Evolutionary conservation across 352 stramenopile species (phyloP).

Genomic region (Stramenopiles sp.): DNA sequence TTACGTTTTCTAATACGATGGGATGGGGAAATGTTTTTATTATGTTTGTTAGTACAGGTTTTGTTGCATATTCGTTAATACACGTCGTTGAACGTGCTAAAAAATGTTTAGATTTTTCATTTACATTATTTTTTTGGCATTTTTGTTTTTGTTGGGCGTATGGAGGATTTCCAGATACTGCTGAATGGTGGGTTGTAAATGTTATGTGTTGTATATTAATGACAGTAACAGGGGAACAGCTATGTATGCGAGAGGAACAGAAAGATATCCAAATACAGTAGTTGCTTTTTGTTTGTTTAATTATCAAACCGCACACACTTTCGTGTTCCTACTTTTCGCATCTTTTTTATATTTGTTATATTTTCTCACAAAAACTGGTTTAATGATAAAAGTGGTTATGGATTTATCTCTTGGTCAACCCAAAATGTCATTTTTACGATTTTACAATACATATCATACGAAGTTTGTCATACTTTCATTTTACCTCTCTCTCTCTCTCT

Average conservation of each 20-base stretch:
- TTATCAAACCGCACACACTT: no score
- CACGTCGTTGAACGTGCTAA: background rate
- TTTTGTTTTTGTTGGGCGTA: background rate
- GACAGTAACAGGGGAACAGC: background rate
- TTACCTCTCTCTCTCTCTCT: no score
- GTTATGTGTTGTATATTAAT: background rate
- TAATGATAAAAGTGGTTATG: no score
- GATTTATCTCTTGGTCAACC: no score
- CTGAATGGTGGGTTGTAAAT: background rate
- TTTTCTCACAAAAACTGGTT: no score
- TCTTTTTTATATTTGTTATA: no score
- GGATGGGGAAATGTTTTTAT: background rate
- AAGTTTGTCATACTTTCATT: no score
- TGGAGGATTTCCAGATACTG: background rate
- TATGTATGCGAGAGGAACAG: background rate
- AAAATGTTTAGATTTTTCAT: slow-evolving; percentile 1
- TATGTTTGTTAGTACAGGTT: background rate
- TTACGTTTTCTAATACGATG: background rate
- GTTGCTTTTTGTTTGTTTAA: no score
- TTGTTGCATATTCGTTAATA: background rate
- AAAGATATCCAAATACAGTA: background rate
- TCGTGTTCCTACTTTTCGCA: no score
- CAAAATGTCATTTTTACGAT: no score
- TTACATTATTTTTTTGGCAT: slow-evolving; percentile 2
- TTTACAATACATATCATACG: no score